phyloP scores from a whole-genome alignment of 1,284 basidiomycete species.

The Peniophora sp. region DNA sequence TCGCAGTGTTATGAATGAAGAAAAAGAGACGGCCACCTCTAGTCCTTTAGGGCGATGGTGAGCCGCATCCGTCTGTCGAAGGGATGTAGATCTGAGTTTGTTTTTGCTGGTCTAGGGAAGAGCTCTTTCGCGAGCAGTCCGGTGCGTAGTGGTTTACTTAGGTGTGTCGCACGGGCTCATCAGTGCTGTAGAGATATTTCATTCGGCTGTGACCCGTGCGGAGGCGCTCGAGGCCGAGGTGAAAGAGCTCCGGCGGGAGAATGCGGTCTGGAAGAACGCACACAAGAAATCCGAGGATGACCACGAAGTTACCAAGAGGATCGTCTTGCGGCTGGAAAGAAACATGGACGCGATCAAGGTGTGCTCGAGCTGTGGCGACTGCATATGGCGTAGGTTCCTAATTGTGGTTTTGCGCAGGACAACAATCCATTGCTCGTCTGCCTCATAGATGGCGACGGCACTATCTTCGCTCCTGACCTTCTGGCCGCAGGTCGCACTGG shows the following conservation, averaged over 20 bases:
- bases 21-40: background rate
- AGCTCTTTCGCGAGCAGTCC: constrained; percentile 23
- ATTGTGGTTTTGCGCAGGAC: constrained; percentile 17
- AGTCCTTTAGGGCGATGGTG: constrained; percentile 3
- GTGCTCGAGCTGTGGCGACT: constrained; percentile 6
- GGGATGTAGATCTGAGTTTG: too few relatives aligned
- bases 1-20: constrained; percentile 1
- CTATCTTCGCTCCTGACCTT: constrained; percentile 34
- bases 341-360: constrained; percentile 28
- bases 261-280: constrained; percentile 30
- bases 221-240: constrained; percentile 21
- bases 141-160: constrained; percentile 14
- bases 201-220: constrained; percentile 22
- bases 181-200: constrained; percentile 19
- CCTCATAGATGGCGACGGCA: constrained; percentile 41
- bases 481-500: constrained; percentile 30
- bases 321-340: constrained; percentile 22
- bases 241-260: constrained; percentile 28
- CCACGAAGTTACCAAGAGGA: constrained; percentile 19
- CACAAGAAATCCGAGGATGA: constrained; percentile 26
- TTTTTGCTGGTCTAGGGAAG: constrained; percentile 15
- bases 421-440: constrained; percentile 32
- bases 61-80: background rate
- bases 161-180: background rate
- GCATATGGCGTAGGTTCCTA: background rate